A percentile compares a stretch with the other conserved stretches of the same genome.
Evolutionary conservation across 1,284 basidiomycete genomes (phyloP).

Genomic region (Cryptococcus maquisensis): DNA sequence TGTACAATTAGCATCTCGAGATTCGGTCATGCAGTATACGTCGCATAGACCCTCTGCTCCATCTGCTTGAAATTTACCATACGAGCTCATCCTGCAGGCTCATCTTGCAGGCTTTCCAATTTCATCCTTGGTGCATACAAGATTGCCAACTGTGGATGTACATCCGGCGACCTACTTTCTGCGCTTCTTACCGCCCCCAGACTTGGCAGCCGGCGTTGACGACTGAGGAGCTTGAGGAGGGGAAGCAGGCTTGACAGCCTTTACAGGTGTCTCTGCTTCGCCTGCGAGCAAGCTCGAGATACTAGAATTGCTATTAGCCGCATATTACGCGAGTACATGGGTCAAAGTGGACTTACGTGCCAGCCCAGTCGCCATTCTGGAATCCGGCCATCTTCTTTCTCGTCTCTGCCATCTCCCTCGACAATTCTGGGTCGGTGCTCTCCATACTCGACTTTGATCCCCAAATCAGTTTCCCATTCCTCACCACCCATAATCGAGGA

Average conservation of each 20-base stretch:
- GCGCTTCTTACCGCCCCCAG: conserved; percentile 13
- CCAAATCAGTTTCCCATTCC: background rate
- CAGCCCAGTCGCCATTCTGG: conserved; percentile 52
- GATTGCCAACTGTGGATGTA: background rate
- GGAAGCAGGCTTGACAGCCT: too few species aligned
- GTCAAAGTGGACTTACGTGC: conserved; percentile 31
- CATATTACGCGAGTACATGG: background rate
- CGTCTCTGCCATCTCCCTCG: conserved; percentile 65
- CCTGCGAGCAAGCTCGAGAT: conserved; percentile 25
- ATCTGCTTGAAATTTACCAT: too few species aligned
- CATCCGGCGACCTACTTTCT: background rate
- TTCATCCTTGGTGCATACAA: too few species aligned
- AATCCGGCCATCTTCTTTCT: conserved; percentile 60
- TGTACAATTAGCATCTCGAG: background rate
- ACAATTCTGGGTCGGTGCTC: conserved; percentile 66
- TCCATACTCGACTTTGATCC: conserved; percentile 21
- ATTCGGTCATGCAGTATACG: background rate
- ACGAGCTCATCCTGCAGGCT: too few species aligned
- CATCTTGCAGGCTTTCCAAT: too few species aligned
- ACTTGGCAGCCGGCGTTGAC: background rate
- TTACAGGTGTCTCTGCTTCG: background rate
- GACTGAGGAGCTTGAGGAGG: too few species aligned
- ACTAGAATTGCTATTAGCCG: conserved; percentile 9
- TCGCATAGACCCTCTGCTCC: too few species aligned
- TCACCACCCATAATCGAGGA: background rate